Conservation (phyloP, 2,329 filamentous ascomycete genomes). For the Colletotrichum incanum region DNA sequence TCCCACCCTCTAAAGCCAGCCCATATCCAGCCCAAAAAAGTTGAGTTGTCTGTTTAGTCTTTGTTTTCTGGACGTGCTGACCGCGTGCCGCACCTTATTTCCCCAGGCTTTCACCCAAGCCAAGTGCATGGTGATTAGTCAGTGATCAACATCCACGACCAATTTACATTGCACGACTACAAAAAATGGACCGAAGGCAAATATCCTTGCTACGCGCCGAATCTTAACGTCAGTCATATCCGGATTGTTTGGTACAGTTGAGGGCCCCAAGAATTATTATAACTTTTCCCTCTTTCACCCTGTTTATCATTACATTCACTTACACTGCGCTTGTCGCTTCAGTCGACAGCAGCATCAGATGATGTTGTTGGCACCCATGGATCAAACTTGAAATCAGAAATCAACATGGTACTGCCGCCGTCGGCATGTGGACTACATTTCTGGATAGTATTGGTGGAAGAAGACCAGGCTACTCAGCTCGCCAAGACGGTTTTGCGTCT, state of each 20-base stretch:
- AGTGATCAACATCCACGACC: not conserved
- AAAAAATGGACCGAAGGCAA: not conserved
- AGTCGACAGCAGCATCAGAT: not conserved
- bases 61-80: not conserved
- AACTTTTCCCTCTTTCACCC: not conserved
- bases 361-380: not conserved
- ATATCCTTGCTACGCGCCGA: not conserved
- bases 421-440: not conserved
- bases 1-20: slow-evolving; percentile 33
- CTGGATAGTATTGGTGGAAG: not conserved
- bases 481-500: not conserved
- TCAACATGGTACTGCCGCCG: not conserved
- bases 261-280: not conserved
- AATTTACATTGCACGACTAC: not conserved
- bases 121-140: not conserved
- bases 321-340: not conserved
- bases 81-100: slow-evolving; percentile 7
- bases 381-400: not conserved
- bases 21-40: slow-evolving; percentile 3
- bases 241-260: not conserved
- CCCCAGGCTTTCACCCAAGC: not conserved
- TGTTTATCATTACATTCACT: not conserved
- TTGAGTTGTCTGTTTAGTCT: slow-evolving; percentile 14
- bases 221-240: not conserved
- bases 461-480: too few relatives aligned